Base-by-base conservation (phyloP, 2,329 filamentous ascomycete genomes). In the Botrytis squamosa region DNA sequence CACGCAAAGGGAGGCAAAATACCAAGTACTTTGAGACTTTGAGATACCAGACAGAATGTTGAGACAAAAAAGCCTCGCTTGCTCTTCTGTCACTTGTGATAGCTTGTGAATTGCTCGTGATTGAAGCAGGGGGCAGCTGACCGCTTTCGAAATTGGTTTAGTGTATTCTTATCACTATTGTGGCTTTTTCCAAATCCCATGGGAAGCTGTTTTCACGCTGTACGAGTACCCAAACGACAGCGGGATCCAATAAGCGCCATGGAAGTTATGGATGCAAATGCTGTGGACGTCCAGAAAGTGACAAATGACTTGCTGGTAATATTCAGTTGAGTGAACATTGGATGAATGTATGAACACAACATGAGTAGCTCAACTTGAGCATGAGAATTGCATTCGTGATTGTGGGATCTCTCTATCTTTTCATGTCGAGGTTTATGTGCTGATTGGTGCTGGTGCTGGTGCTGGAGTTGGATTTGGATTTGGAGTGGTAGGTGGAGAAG, bases 71-170 rank as follows among this genome's bases (percentile, higher is more conserved):
- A 25, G 49, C 52, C 66, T 69, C 66, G 66, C 66, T 69, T 44
- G 66, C 38, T 69, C 36, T 42, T 59, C 20, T 63, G 29, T 70
- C 67, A 29, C 67, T 70, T 62, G 38, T 44, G 67, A 70, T 70
- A 18, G 55, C 49, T 70, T 20, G 38, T 57, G 46, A 44, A 40
- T 55, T 22, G 49, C 49, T 55, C 49, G 49, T 55, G 49, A 55
- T n/a, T 16, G 66, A 69, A 69, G 49, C 49, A 55, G 42, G 38
- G 52, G 52, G 38, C 20, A 44, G 38, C 67, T 70, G 68, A 70
- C 68, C 68, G 68, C 68, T 33, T 63, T 46, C 29, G 9, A 46
- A 70, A 62, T 22, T 1, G 55, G 68, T 10, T n/a, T 70, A 63
- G 68, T 70, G 38, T 5, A 36, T 46, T 62, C 36, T 42, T 42